Base-by-base conservation (phyloP, 2,329 filamentous ascomycete species). In the Penicillium psychrosexuale region DNA sequence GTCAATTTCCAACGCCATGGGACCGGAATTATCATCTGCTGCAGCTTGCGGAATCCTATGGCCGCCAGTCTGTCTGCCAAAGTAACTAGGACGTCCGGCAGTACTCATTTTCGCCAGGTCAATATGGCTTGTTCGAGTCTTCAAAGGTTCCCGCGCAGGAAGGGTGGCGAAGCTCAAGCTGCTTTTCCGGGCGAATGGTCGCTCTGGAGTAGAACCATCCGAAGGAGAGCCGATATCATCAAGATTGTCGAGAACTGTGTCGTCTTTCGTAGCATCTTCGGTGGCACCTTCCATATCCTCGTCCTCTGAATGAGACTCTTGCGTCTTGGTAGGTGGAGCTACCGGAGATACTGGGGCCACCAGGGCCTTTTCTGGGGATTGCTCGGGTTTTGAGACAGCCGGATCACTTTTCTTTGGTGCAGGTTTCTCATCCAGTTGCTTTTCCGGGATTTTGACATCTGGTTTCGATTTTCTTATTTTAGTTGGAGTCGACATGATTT, bases 141-240 rank as follows among this genome's bases (percentile, higher is more conserved):
- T 95, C 15, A 84, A 85, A 49, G 93, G 93, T 67, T 97, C 93
- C 58, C 94, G 84, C 3, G 93, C 92, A 30, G 94, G 94, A 12
- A 99, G 80, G 17, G 94, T 91, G 36, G 94, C 91, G 75, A 99
- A 97, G 56, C 89, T 96, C 57, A 99, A 81, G 70, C 93, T 97
- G 74, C 92, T 96, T 79, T 97, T 97, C 57, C 93, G 87, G 62
- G 95, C 83, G 30, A 90, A 79, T 2, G 88, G 88, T 62, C 90
- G 67, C 48, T 75, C 76, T 7, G 78, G 78, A 15, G 75, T 78
- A 30, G 76, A 78, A 8, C 67, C 72, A 55, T 78, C 76, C 2
- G 78, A 80, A 17, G 77, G 76, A 17, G 77, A 78, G 39, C 73
- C 76, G 28, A 78, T 75, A 47, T 78, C 77, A 55, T 79, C 77